These are phyloP conservation scores for Phylloporus sp. DNA, from an alignment of 768 basidiomycete species.

Conservation along the genomic window DNA sequence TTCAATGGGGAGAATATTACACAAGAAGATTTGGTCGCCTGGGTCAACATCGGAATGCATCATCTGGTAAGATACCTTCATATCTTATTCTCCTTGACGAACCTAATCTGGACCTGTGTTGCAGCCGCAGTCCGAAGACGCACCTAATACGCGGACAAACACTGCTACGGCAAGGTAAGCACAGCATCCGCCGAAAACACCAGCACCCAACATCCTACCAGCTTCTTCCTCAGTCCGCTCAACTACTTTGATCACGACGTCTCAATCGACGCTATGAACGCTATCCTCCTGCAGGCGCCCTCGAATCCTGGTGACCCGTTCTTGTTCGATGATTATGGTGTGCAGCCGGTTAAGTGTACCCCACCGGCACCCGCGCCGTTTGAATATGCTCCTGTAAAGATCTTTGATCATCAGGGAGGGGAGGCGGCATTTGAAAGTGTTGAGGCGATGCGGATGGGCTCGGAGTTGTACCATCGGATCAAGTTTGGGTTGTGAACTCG, in stretches of 20 bases:
- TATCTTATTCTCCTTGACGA: not conserved
- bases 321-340: constrained; percentile 50
- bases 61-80: constrained; percentile 41
- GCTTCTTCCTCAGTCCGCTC: constrained; percentile 57
- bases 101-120: not conserved
- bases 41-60: constrained; percentile 66
- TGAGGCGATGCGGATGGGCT: constrained; percentile 39
- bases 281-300: constrained; percentile 45
- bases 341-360: constrained; percentile 38
- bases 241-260: constrained; percentile 66
- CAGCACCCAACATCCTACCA: constrained; percentile 12
- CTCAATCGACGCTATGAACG: constrained; percentile 54
- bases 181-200: not conserved
- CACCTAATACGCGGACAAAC: constrained; percentile 57
- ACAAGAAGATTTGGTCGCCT: constrained; percentile 63
- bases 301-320: constrained; percentile 36
- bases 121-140: constrained; percentile 61
- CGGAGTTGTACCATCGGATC: constrained; percentile 40
- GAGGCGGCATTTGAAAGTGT: constrained; percentile 24
- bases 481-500: constrained; percentile 27
- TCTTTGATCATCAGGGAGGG: constrained; percentile 36
- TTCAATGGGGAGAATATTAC: constrained; percentile 62
- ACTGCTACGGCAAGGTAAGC: constrained; percentile 50
- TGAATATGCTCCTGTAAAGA: constrained; percentile 33
- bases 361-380: constrained; percentile 37